Base-by-base conservation (phyloP, 352 stramenopile genomes). In the Elongisporangium senticosum region DNA sequence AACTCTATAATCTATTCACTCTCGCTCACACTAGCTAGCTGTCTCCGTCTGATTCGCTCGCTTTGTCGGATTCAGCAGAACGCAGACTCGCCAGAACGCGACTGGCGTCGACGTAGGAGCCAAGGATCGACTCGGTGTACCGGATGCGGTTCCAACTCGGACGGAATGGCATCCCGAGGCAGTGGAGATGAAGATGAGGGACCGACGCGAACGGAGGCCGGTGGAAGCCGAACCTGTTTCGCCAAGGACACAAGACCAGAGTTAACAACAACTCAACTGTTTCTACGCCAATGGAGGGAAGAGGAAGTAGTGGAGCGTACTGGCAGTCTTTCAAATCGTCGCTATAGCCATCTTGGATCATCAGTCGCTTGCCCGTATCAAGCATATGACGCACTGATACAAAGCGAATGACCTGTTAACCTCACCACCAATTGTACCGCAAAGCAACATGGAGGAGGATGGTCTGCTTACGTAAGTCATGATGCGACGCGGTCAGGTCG, bases 131-230 rank as follows among this genome's bases (percentile, higher is more conserved):
- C 26, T 85, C 67, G 2, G 60, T 85, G 64, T 73, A 92, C 20
- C 82, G 68, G 21, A 89, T 63, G 7, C 68, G 74, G 53, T 90
- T 87, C 82, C 79, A 92, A 2, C 51, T 61, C 0, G 77, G 79
- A 6, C 77, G 52, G 55, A 92, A 90, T 5, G 79, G 82, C 10
- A 83, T 55, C 15, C 79, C 79, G 14, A 92, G 63, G 57, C 78
- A 92, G 53, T 92, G 82, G 54, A 92, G 61, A 48, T 92, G 82
- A 24, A 92, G 58, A 50, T 92, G 82, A n/a, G 72, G 65, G 14
- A 92, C 74, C 0, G 82, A 92, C 6, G 78, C 72, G 59, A 90
- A 92, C 26, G 76, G 79, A 19, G 77, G 76, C 14, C 71, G 75
- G 53, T 92, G 82, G 65, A 92, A 92, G 33, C 82, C 82, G 28